Conservation (phyloP, 2,329 filamentous ascomycete genomes). For the Achaetomium macrosporum region DNA sequence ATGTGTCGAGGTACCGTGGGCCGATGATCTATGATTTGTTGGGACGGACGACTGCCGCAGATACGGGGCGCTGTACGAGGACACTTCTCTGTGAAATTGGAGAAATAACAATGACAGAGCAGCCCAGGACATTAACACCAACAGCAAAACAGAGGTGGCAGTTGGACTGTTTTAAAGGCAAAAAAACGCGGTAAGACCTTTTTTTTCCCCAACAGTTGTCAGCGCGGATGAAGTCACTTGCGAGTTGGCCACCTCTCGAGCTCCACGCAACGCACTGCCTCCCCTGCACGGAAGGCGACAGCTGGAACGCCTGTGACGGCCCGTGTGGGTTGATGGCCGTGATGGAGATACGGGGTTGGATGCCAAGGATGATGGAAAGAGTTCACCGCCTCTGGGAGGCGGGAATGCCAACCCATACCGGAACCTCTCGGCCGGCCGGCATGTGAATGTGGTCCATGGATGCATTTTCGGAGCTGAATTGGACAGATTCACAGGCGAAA, state of each 20-base stretch:
- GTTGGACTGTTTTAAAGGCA: neutral
- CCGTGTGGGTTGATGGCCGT: no score
- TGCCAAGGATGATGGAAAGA: neutral
- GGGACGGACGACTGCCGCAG: slow-evolving; percentile 12
- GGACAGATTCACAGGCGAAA: slow-evolving; percentile 1
- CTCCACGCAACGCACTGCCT: neutral
- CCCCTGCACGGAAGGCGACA: neutral
- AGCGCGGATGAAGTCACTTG: neutral
- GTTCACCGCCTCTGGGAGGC: slow-evolving; percentile 9
- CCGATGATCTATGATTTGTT: slow-evolving; percentile 23
- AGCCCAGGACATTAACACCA: neutral
- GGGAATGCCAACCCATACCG: neutral
- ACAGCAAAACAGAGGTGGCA: neutral
- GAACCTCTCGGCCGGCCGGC: neutral
- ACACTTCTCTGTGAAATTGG: neutral
- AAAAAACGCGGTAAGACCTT: neutral
- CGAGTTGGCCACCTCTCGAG: neutral
- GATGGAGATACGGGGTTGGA: neutral
- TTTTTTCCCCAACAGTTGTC: neutral
- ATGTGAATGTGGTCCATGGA: slow-evolving; percentile 6
- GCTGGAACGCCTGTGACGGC: neutral
- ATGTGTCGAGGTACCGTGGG: slow-evolving; percentile 16
- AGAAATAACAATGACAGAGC: neutral
- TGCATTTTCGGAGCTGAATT: neutral
- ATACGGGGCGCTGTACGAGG: neutral